A percentile compares a stretch with the other conserved stretches of the same genome.
phyloP scores from a whole-genome alignment of 1,139 yeast genomes.

The Geotrichum carabidarum region DNA sequence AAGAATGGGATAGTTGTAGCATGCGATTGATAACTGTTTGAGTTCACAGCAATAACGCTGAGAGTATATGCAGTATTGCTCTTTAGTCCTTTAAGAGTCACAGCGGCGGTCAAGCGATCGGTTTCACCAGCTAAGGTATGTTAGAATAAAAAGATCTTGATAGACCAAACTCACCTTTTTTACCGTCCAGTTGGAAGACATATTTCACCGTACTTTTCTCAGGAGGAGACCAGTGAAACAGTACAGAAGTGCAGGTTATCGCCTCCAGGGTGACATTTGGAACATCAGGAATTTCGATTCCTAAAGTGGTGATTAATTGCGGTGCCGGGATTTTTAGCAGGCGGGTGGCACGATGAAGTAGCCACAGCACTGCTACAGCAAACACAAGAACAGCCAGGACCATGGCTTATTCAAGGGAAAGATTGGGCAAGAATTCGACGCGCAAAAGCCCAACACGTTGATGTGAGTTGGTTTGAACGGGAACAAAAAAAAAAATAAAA shows the following conservation, averaged over 20 bases:
- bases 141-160: neutral
- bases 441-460: neutral
- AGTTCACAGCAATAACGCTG: conserved; percentile 50
- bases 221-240: conserved; percentile 54
- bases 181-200: conserved; percentile 47
- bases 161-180: conserved; percentile 31
- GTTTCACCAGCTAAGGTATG: conserved; percentile 34
- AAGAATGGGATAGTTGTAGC: conserved; percentile 30
- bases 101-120: conserved; percentile 36
- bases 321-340: conserved; percentile 48
- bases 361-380: conserved; percentile 46
- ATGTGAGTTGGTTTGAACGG: too few species aligned
- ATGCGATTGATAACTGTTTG: conserved; percentile 34
- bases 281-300: conserved; percentile 53
- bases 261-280: conserved; percentile 55
- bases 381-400: conserved; percentile 23
- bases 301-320: conserved; percentile 46
- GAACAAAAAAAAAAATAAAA: too few species aligned
- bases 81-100: conserved; percentile 42
- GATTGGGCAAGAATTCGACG: neutral
- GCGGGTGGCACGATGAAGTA: conserved; percentile 43
- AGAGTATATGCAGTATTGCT: conserved; percentile 51
- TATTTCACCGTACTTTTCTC: conserved; percentile 39
- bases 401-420: neutral
- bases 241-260: conserved; percentile 46